Evolutionary conservation across 768 basidiomycete species (phyloP).

Genomic region (Kwoniella newhampshirensis): DNA sequence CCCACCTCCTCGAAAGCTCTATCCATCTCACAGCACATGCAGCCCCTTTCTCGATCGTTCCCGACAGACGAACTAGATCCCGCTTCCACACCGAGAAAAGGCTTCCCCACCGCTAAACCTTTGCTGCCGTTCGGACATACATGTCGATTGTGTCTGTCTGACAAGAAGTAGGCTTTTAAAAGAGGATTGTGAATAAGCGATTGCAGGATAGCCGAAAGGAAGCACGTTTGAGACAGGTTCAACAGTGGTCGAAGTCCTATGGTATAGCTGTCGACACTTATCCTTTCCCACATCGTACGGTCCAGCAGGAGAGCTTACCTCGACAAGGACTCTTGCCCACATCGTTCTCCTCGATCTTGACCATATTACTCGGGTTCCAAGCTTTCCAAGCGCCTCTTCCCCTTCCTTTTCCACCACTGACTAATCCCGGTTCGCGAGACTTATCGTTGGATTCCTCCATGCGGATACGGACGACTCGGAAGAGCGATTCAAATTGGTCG

Average conservation of each 20-base stretch:
- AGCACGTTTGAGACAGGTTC: slow-evolving; percentile 91
- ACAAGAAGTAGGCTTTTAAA: slow-evolving; percentile 81
- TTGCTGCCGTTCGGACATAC: slow-evolving; percentile 37
- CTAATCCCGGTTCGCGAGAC: slow-evolving; percentile 19
- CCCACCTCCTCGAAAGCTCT: slow-evolving; percentile 56
- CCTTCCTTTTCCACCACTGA: slow-evolving; percentile 54
- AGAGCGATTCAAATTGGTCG: slow-evolving; percentile 57
- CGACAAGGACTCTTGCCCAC: slow-evolving; percentile 67
- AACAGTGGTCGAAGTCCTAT: slow-evolving; percentile 77
- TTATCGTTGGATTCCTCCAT: slow-evolving; percentile 37
- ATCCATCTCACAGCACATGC: slow-evolving; percentile 93
- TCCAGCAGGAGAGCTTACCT: slow-evolving; percentile 56
- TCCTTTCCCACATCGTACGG: not conserved
- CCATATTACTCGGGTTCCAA: slow-evolving; percentile 57
- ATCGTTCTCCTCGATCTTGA: slow-evolving; percentile 54
- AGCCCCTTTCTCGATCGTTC: slow-evolving; percentile 54
- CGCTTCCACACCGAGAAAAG: slow-evolving; percentile 56
- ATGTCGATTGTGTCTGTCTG: slow-evolving; percentile 77
- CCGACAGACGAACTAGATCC: slow-evolving; percentile 44
- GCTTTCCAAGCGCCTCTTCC: slow-evolving; percentile 58
- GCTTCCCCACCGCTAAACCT: slow-evolving; percentile 30
- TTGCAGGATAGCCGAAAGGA: slow-evolving; percentile 88
- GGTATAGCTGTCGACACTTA: too few species aligned
- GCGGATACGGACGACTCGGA: slow-evolving; percentile 10
- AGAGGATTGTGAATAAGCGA: slow-evolving; percentile 85